Evolutionary conservation across 352 stramenopile species (phyloP), one percentile per base, ranked within the genome.

Genomic region (Phytophthora rubi): DNA sequence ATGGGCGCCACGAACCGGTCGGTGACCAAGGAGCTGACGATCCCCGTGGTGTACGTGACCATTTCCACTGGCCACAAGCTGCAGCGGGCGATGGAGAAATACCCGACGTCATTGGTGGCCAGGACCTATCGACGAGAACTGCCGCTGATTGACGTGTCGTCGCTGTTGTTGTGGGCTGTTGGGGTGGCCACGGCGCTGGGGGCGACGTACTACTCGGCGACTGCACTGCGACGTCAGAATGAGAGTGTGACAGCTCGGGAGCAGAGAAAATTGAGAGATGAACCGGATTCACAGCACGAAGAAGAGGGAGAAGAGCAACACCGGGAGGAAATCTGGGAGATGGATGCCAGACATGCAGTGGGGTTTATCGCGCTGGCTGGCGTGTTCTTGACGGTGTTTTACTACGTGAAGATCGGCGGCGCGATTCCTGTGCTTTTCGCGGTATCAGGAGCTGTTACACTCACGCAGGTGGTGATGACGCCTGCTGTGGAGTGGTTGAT

Each of bases 41-140:
- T 95, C 32, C 87, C 83, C 2, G 83, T 92, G 23, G 82, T 92
- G 18, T 95, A 89, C 59, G 64, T 91, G 57, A 91, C 87, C 15
- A 83, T 95, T 56, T 53, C 71, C 1, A 75, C 90, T 44, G 87
- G 82, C 52, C 45, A 85, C 15, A 77, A 77, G 21, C 58, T 95
- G 37, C 70, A 82, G 42, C 75, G 66, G 4, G 53, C 75, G 10
- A 56, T 81, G 52, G 51, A 67, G 4, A 77, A 76, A 16, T 89
- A 83, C 48, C 68, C 82, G 6, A 57, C 70, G 33, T 65, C 86
- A 42, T 53, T 86, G 39, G 73, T 86, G 23, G 66, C 59, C 10
- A 76, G 79, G 6, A 86, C 80, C 30, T 89, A 79, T 62, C 59
- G 70, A 37, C 82, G 85, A 1, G 71, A 85, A 28, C 35, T 80